Conservation (phyloP, 2,329 filamentous ascomycete species). For the Shiraia sp. region DNA sequence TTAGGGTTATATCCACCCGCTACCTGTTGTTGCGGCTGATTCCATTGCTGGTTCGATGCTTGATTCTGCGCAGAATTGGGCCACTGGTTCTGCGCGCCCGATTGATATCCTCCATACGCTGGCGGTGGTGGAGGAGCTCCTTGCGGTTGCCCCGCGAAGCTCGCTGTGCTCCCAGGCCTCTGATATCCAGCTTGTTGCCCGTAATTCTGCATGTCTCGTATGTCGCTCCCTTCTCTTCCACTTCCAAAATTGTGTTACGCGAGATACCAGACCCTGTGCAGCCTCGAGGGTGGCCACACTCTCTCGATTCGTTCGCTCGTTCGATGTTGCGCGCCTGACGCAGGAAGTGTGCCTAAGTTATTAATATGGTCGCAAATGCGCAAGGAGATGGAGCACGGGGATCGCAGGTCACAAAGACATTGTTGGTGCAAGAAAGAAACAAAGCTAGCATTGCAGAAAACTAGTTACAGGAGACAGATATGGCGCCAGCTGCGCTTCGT, state of each 20-base stretch:
- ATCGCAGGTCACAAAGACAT: conserved; percentile 9
- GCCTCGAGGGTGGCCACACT: too few relatives aligned
- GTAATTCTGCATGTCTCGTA: conserved; percentile 38
- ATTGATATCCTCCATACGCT: conserved; percentile 35
- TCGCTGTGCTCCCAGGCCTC: conserved; percentile 35
- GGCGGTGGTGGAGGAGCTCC: conserved; percentile 28
- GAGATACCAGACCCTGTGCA: background rate
- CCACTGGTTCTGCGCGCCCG: conserved; percentile 36
- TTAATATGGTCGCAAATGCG: background rate
- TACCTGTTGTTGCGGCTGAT: conserved; percentile 25
- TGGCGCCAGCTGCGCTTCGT: conserved; percentile 12
- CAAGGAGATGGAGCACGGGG: background rate
- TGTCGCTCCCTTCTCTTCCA: background rate
- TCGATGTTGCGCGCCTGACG: too few relatives aligned
- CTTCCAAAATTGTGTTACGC: background rate
- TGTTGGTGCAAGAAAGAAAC: conserved; percentile 4
- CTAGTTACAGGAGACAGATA: conserved; percentile 22
- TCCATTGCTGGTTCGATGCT: conserved; percentile 28
- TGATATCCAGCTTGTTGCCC: conserved; percentile 31
- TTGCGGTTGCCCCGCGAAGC: conserved; percentile 31
- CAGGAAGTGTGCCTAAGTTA: background rate
- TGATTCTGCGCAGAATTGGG: conserved; percentile 25
- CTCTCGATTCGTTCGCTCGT: too few relatives aligned
- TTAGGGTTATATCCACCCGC: conserved; percentile 36
- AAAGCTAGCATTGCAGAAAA: conserved; percentile 15